phyloP scores from a whole-genome alignment of 2,329 filamentous ascomycete species.

The Plectosphaerella cucumerina region DNA sequence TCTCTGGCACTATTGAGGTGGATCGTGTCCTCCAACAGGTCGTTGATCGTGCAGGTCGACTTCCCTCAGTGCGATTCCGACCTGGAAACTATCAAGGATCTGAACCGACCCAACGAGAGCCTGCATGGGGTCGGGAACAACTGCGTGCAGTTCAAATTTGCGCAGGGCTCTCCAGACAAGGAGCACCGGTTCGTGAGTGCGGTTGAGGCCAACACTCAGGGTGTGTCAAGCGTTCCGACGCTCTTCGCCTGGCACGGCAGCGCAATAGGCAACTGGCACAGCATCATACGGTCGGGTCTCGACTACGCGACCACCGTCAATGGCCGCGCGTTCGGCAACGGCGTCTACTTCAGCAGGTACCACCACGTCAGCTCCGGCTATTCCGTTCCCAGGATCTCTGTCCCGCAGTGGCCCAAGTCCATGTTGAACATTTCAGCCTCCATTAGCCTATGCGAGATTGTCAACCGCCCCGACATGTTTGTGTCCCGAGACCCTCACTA shows the following conservation, averaged over 20 bases:
- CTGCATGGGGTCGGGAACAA: slow-evolving; percentile 8
- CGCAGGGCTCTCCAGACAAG: slow-evolving; percentile 84
- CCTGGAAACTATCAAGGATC: neutral
- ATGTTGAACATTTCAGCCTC: slow-evolving; percentile 53
- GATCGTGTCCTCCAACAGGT: slow-evolving; percentile 87
- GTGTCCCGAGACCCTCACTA: slow-evolving; percentile 52
- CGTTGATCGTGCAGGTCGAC: slow-evolving; percentile 77
- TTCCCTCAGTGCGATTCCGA: slow-evolving; percentile 16
- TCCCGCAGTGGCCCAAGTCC: slow-evolving; percentile 61
- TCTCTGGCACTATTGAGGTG: slow-evolving; percentile 70
- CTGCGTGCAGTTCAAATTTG: slow-evolving; percentile 81
- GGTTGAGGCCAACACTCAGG: slow-evolving; percentile 35
- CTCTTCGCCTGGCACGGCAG: slow-evolving; percentile 89
- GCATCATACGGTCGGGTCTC: slow-evolving; percentile 78
- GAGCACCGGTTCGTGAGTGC: slow-evolving; percentile 69
- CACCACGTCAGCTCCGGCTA: slow-evolving; percentile 56
- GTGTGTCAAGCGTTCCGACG: slow-evolving; percentile 48
- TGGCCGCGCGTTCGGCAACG: slow-evolving; percentile 71
- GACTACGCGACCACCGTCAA: slow-evolving; percentile 60
- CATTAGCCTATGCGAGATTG: slow-evolving; percentile 78
- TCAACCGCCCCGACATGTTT: slow-evolving; percentile 68
- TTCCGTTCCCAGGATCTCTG: neutral
- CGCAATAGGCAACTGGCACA: slow-evolving; percentile 75
- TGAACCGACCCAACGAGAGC: slow-evolving; percentile 1
- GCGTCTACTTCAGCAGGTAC: slow-evolving; percentile 72